Base-by-base conservation (phyloP, 2,329 filamentous ascomycete genomes). In the Fusarium devonianum region DNA sequence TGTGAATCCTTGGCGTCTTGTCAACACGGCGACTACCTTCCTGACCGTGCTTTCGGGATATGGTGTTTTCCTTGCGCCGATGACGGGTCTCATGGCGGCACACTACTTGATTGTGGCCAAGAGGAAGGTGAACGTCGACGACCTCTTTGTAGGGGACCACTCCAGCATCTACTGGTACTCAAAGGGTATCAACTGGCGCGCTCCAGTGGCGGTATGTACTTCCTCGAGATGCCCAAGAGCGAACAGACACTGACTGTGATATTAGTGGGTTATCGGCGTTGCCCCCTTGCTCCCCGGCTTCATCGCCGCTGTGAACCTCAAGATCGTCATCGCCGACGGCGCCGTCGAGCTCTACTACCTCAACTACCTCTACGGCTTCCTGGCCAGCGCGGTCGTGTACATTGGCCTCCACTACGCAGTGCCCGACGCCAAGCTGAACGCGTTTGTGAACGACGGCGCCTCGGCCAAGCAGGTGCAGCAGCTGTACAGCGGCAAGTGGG, bases 201-300 rank as follows among this genome's bases (percentile, higher is more conserved):
- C 75, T 2, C 64, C 68, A 1, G 62, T 69, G 17, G 71, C 74
- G 19, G 73, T 75, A 60, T 56, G 72, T 67, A 14, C n/a, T n/a
- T n/a, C n/a, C n/a, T 7, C 5, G n/a, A 9, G 8, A 12, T 14
- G 12, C 2, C 5, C 21, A 2, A 2, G 5, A 4, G 4, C n/a
- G 17, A 12, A 10, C 4, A 19, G 13, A 26, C 2, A 17, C 50
- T 57, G 33, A 61, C 30, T 30, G 9, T 14, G 11, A 3, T 1
- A 6, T 2, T 21, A 76, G 70, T 77, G 75, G 72, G 47, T 70
- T 14, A 58, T 70, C 14, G 74, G 73, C 4, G 70, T 74, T 4
- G 66, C 62, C 0, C 75, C 75, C 1, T 69, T 67, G 4, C 53
- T 78, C 37, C 75, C 76, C 0, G 75, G 75, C 10, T 76, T 78